Base-by-base conservation (phyloP, 2,329 filamentous ascomycete genomes). In the Apiospora hydei region DNA sequence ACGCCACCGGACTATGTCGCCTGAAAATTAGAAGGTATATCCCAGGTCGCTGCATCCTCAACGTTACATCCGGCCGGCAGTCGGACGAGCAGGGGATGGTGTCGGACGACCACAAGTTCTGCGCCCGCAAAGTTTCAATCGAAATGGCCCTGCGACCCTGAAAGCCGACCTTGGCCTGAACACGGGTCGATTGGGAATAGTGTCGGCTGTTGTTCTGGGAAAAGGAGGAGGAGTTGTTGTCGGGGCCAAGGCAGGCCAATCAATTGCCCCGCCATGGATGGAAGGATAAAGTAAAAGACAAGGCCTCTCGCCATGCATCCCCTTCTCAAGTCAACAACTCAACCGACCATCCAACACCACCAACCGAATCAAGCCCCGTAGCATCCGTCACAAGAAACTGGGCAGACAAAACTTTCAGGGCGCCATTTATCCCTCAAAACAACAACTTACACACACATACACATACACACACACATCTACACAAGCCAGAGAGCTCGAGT, bases 81-180 rank as follows among this genome's bases (percentile, higher is more conserved):
- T 64, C 57, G 57, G 57, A 41, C 53, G 53, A 61, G 53, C 30
- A 61, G 51, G 51, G 51, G 30, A 30, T 34, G 14, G 21, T 14
- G 51, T 57, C 51, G 30, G 44, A 46, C 44, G 51, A 18, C 26
- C 26, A 30, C 26, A 30, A 30, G 24, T 16, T 24, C 30, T 41
- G 57, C 57, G 57, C 57, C 57, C 57, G 34, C 34, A 64, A 64
- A 38, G 57, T 64, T 41, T n/a, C 57, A n/a, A 64, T 64, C 34
- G 5, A 38, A 38, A 38, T 38, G 34, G 46, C 18, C 46, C 18
- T 49, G 57, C 30, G 34, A 21, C 57, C 57, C n/a, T 34, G 18
- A 64, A 16, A 38, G 57, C 57, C 34, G 57, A 13, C 34, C 34
- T 41, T 41, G 30, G 47, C 21, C 2, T 2, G 4, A 41, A 38